These are phyloP conservation scores for Dissophora globulifera DNA, from an alignment of 192 early-diverging fungal genomes.

Conservation along the genomic window DNA sequence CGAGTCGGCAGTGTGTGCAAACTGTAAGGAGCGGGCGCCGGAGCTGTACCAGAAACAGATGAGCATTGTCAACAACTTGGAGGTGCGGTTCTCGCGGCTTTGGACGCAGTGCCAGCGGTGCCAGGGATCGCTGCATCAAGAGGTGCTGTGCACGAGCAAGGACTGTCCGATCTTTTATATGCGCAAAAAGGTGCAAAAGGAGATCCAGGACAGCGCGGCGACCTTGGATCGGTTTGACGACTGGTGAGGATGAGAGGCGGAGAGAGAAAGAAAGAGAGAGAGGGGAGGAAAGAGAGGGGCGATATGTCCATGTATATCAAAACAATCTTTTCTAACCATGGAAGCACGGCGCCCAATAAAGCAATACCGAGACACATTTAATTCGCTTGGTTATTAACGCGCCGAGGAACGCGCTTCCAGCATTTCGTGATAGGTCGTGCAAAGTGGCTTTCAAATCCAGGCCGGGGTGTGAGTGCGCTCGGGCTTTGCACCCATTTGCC, in stretches of 20 bases:
- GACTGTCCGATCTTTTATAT: conserved; percentile 99
- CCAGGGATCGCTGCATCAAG: conserved; percentile 93
- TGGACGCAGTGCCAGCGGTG: conserved; percentile 99
- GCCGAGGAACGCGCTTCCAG: too few species aligned
- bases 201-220: conserved; percentile 78
- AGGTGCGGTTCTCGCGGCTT: conserved; percentile 82
- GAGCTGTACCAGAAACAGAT: conserved; percentile 86
- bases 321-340: too few species aligned
- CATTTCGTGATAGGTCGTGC: too few species aligned
- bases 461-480: too few species aligned
- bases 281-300: too few species aligned
- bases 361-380: too few species aligned
- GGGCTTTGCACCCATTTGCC: too few species aligned
- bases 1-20: conserved; percentile 81
- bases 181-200: conserved; percentile 96
- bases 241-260: conserved; percentile 34
- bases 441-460: too few species aligned
- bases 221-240: conserved; percentile 78
- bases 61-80: conserved; percentile 73
- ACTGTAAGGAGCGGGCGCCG: conserved; percentile 75
- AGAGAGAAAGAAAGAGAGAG: too few species aligned
- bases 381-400: too few species aligned
- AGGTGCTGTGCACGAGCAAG: conserved; percentile 93
- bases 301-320: too few species aligned
- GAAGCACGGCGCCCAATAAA: too few species aligned